Evolutionary conservation across 2,329 filamentous ascomycete species (phyloP).

Genomic region (Trichoderma sp.): DNA sequence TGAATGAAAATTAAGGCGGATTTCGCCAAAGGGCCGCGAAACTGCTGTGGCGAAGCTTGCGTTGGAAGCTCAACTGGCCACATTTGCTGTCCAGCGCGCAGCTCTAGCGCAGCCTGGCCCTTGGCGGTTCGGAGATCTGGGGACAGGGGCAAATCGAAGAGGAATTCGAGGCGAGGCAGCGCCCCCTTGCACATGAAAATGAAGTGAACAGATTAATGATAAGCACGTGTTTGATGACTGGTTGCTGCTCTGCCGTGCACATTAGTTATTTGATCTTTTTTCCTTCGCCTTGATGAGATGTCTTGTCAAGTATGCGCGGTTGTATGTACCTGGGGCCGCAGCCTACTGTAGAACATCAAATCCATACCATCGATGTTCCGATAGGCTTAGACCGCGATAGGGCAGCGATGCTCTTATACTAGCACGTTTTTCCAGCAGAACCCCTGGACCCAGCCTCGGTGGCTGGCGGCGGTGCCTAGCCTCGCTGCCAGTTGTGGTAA

Average conservation of each 20-base stretch:
- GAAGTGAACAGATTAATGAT: background rate
- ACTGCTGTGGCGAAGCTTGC: constrained; percentile 29
- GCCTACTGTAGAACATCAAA: too few species aligned
- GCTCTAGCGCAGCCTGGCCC: constrained; percentile 12
- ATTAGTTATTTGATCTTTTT: background rate
- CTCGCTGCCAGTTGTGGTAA: background rate
- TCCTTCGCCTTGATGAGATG: background rate
- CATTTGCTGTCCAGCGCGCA: constrained; percentile 20
- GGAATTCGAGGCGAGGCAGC: constrained; percentile 4
- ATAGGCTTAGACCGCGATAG: background rate
- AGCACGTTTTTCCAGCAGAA: background rate
- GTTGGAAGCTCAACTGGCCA: constrained; percentile 22
- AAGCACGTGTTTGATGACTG: background rate
- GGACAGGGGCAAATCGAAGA: constrained; percentile 22
- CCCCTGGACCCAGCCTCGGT: constrained; percentile 2
- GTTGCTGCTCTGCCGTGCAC: background rate
- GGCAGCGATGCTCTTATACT: background rate
- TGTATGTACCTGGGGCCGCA: background rate
- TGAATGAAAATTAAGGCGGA: background rate
- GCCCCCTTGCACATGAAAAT: background rate
- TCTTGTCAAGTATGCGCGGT: background rate
- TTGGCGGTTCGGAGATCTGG: constrained; percentile 21
- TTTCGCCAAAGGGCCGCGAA: constrained; percentile 29
- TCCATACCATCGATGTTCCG: background rate
- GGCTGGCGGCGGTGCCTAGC: background rate